Evolutionary conservation across 2,329 filamentous ascomycete species (phyloP).

Genomic region (Aureobasidium zeae): DNA sequence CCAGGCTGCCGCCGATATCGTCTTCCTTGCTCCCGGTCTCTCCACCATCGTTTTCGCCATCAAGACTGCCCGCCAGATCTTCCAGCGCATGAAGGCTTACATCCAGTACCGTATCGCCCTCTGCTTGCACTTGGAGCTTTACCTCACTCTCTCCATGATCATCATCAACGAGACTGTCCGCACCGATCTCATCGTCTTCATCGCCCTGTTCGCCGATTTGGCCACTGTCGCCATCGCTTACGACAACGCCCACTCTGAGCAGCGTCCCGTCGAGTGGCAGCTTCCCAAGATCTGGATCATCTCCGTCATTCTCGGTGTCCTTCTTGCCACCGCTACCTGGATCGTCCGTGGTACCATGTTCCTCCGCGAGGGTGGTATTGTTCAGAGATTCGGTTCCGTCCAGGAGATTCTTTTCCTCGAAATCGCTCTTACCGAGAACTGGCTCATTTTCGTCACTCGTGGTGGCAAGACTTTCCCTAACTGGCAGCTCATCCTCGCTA

Average conservation of each 20-base stretch:
- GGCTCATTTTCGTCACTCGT: conserved; percentile 47
- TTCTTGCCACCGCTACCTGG: conserved; percentile 64
- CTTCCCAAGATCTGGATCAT: conserved; percentile 75
- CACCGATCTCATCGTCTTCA: conserved; percentile 66
- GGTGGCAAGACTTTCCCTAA: conserved; percentile 63
- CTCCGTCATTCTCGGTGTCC: conserved; percentile 55
- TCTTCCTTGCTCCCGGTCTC: conserved; percentile 64
- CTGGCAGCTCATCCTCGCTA: conserved; percentile 63
- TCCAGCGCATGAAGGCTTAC: conserved; percentile 71
- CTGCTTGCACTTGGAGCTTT: conserved; percentile 65
- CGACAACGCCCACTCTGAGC: conserved; percentile 69
- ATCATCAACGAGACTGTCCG: conserved; percentile 69
- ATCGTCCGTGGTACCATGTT: conserved; percentile 62
- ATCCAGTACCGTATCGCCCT: conserved; percentile 70
- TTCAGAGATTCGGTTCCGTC: conserved; percentile 64
- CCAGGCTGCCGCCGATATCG: conserved; percentile 63
- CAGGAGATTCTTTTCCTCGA: conserved; percentile 57
- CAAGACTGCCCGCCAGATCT: conserved; percentile 65
- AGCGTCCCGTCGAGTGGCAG: conserved; percentile 70
- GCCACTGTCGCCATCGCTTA: conserved; percentile 71
- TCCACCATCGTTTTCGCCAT: conserved; percentile 63
- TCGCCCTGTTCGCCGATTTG: conserved; percentile 69
- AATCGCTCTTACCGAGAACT: conserved; percentile 45
- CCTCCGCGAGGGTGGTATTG: conserved; percentile 59
- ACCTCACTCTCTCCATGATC: conserved; percentile 68